Base-by-base conservation (phyloP, 441 rosid species). In the Biscutella laevigata region DNA sequence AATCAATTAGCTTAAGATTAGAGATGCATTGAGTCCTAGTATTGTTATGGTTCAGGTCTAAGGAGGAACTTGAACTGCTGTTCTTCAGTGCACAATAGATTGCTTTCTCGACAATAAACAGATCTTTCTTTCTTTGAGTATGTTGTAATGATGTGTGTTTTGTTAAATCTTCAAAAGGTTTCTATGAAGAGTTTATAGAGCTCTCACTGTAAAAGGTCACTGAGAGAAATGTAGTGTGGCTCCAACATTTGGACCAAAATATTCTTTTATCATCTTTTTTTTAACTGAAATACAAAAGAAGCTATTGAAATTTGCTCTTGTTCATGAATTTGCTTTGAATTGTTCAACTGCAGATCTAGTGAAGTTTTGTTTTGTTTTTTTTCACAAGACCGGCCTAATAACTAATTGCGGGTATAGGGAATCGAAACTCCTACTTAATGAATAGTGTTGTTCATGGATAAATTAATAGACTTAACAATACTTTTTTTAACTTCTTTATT, bases 181-280 rank as follows among this genome's bases (percentile, higher is more conserved):
- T 8, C 36, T 51, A 10, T 17, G 12, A 13, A 41, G 39, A 46
- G 21, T 51, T 42, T 17, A 51, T 12, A 53, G 59, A 27, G 34
- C 25, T n/a, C 59, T 35, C 32, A 61, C 10, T 43, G 67, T 61
- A 61, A 61, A 61, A 53, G 53, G 32, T 19, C 44, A 34, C 16
- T 10, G 4, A 41, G 30, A 52, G 15, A 52, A 43, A 34, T 30
- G 10, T 33, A 25, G 13, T 9, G 12, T 51, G 32, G 45, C 26
- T 61, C 25, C 28, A 61, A 41, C 51, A 51, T 32, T 51, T 26
- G 46, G 30, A 52, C 24, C n/a, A n/a, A 42, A 37, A 35, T 25
- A 61, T 33, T 42, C 44, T 5, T 25, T 61, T n/a, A 24, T 51
- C 36, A 33, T 60, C 14, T 48, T 14, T 38, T 21, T n/a, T 15